These are phyloP conservation scores for Solanum tacnaense DNA, from an alignment of 257 asterid species.

Conservation along the genomic window DNA sequence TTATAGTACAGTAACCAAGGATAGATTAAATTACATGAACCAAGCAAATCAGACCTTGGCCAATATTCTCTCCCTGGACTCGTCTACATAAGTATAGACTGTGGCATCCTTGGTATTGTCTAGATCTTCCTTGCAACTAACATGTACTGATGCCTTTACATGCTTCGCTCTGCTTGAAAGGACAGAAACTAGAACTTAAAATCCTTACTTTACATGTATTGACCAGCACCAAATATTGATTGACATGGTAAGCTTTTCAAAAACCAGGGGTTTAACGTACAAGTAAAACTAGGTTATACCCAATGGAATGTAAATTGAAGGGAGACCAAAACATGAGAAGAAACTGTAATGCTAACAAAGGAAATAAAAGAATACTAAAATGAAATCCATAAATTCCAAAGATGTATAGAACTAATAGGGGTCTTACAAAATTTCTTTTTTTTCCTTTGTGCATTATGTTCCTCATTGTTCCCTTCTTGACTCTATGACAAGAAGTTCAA, in stretches of 20 bases:
- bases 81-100: slow-evolving; percentile 20
- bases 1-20: slow-evolving; percentile 6
- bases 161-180: slow-evolving; percentile 64
- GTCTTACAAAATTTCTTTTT: neutral
- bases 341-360: neutral
- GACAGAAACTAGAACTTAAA: slow-evolving; percentile 8
- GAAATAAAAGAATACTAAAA: neutral
- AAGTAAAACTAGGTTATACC: neutral
- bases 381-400: neutral
- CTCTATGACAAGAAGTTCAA: neutral
- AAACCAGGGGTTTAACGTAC: neutral
- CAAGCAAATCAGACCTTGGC: slow-evolving; percentile 31
- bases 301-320: neutral
- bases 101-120: slow-evolving; percentile 14
- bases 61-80: slow-evolving; percentile 49
- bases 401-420: neutral
- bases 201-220: neutral
- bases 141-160: slow-evolving; percentile 45
- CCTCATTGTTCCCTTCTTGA: neutral
- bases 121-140: slow-evolving; percentile 27
- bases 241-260: neutral
- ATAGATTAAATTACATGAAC: neutral
- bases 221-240: neutral
- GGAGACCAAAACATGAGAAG: neutral
- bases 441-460: neutral